phyloP scores from a whole-genome alignment of 1,284 basidiomycete genomes.

The Cutaneotrichosporon cyanovorans region DNA sequence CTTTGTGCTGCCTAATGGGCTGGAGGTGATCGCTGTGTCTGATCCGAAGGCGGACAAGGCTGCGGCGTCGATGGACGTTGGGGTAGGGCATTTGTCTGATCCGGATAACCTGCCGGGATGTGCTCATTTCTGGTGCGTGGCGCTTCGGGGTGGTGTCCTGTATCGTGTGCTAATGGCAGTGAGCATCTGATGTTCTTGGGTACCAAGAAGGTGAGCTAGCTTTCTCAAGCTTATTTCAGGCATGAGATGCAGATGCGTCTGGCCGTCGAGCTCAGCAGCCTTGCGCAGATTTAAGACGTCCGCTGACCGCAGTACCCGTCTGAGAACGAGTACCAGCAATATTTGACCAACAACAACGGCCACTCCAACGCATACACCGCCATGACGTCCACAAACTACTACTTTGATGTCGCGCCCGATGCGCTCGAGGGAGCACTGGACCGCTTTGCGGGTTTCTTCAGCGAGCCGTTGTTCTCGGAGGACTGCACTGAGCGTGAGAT shows the following conservation, averaged over 20 bases:
- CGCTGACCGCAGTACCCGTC: conserved; percentile 60
- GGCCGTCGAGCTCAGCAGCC: too few relatives aligned
- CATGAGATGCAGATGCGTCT: too few relatives aligned
- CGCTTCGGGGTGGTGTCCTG: too few relatives aligned
- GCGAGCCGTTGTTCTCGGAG: conserved; percentile 75
- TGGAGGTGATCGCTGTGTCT: conserved; percentile 78
- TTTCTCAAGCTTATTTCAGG: too few relatives aligned
- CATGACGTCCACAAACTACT: conserved; percentile 77
- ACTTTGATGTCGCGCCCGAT: conserved; percentile 81
- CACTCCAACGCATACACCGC: conserved; percentile 90
- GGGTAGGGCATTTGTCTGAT: conserved; percentile 88
- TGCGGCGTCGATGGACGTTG: conserved; percentile 89
- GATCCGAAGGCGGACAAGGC: conserved; percentile 89
- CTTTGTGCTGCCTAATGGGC: conserved; percentile 76
- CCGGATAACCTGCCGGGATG: conserved; percentile 59
- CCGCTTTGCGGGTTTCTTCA: conserved; percentile 91
- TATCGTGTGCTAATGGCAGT: conserved; percentile 52
- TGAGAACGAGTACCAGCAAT: conserved; percentile 91
- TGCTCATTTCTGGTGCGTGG: conserved; percentile 43
- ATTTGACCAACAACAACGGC: conserved; percentile 83
- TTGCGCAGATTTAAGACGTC: background rate
- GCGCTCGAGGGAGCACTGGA: conserved; percentile 77
- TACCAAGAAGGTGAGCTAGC: conserved; percentile 43
- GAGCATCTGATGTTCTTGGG: conserved; percentile 91
- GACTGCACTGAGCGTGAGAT: conserved; percentile 91